phyloP scores from a whole-genome alignment of 2,329 filamentous ascomycete species.

The Westerdykella aurantiaca region DNA sequence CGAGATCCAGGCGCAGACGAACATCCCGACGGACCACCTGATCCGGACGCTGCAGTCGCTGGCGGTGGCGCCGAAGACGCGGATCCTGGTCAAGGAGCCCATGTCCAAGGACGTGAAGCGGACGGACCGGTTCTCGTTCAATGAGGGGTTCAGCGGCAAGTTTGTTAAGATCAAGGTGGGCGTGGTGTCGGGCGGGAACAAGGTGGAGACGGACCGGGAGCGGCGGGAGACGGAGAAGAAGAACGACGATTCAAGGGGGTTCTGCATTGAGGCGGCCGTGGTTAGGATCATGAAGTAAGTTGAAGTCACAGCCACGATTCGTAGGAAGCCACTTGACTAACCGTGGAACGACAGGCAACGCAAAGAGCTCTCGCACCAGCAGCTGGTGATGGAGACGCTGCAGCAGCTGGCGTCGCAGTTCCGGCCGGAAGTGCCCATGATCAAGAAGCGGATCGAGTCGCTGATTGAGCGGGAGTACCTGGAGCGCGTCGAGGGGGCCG shows the following conservation, averaged over 20 bases:
- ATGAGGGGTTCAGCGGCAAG: slow-evolving; percentile 73
- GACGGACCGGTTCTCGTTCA: slow-evolving; percentile 76
- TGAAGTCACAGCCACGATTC: neutral
- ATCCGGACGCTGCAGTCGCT: slow-evolving; percentile 74
- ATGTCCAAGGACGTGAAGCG: slow-evolving; percentile 70
- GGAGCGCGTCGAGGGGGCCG: slow-evolving; percentile 63
- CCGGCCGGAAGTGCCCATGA: slow-evolving; percentile 68
- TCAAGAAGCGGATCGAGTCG: slow-evolving; percentile 76
- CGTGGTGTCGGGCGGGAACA: slow-evolving; percentile 72
- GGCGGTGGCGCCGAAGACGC: slow-evolving; percentile 75
- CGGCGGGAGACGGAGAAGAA: slow-evolving; percentile 67
- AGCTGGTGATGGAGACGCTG: slow-evolving; percentile 66
- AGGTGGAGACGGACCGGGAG: slow-evolving; percentile 69
- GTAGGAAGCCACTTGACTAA: slow-evolving; percentile 28
- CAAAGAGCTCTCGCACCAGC: slow-evolving; percentile 63
- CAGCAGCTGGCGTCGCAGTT: slow-evolving; percentile 64
- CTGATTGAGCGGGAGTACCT: slow-evolving; percentile 73
- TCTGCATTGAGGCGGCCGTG: slow-evolving; percentile 69
- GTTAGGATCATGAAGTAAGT: slow-evolving; percentile 82
- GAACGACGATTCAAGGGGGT: slow-evolving; percentile 65
- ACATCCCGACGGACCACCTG: slow-evolving; percentile 69
- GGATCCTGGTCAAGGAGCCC: slow-evolving; percentile 74
- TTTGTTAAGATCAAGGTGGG: slow-evolving; percentile 85
- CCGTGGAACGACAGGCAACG: slow-evolving; percentile 53
- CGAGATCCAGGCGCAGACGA: slow-evolving; percentile 76